Conservation (phyloP, 805 yeast genomes). For the Wickerhamiella sergipiensis region DNA sequence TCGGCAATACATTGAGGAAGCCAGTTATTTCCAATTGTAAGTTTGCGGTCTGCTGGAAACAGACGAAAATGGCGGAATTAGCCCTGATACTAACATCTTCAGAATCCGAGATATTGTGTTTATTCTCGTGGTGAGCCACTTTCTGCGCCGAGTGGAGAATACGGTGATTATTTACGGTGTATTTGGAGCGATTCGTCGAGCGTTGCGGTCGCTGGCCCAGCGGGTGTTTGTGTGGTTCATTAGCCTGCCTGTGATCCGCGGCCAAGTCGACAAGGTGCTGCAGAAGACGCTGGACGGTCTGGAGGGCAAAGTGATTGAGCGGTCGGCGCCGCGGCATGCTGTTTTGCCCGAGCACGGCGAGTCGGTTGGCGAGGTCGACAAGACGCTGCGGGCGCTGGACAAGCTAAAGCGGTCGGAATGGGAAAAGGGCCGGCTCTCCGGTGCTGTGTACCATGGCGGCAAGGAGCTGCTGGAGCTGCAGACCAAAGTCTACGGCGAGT, state of each 20-base stretch:
- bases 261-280: slow-evolving; percentile 50
- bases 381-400: slow-evolving; percentile 43
- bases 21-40: slow-evolving; percentile 1
- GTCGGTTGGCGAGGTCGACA: slow-evolving; percentile 36
- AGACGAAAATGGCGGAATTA: no score
- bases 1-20: neutral
- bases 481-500: slow-evolving; percentile 58
- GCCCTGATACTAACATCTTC: neutral
- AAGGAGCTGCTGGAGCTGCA: slow-evolving; percentile 61
- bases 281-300: slow-evolving; percentile 17
- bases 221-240: slow-evolving; percentile 18
- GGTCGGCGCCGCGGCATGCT: neutral
- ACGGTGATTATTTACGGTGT: slow-evolving; percentile 14
- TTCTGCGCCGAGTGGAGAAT: slow-evolving; percentile 10
- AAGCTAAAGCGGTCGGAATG: slow-evolving; percentile 58
- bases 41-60: no score
- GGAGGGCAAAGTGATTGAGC: neutral
- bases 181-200: slow-evolving; percentile 9
- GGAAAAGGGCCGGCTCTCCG: slow-evolving; percentile 77
- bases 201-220: slow-evolving; percentile 4
- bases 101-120: slow-evolving; percentile 2
- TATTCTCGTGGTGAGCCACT: slow-evolving; percentile 6
- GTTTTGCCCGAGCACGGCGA: neutral
- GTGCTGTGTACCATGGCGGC: slow-evolving; percentile 96
- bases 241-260: slow-evolving; percentile 38